These are phyloP conservation scores for Trichoderma virens DNA, from an alignment of 495 filamentous ascomycete genomes.

Conservation along the genomic window DNA sequence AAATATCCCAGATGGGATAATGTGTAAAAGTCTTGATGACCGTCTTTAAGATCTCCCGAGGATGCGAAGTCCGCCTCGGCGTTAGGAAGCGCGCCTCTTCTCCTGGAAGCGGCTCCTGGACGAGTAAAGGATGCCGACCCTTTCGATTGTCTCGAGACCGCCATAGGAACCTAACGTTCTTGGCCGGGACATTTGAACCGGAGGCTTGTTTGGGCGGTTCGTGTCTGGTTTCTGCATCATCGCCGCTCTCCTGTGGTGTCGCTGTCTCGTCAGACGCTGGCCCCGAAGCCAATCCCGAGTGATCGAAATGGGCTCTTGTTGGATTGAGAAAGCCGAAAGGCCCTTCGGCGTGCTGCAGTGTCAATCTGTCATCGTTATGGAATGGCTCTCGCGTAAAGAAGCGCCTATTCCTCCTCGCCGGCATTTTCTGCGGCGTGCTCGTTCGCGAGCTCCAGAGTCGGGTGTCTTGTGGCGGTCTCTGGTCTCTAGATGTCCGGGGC, in stretches of 20 bases:
- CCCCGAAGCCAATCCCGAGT: background rate
- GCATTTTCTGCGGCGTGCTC: background rate
- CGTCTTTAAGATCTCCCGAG: slow-evolving; percentile 33
- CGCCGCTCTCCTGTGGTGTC: slow-evolving; percentile 9
- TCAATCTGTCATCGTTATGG: background rate
- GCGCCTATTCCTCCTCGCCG: background rate
- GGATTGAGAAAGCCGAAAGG: slow-evolving; percentile 22
- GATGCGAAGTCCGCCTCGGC: slow-evolving; percentile 36
- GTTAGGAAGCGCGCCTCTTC: slow-evolving; percentile 8
- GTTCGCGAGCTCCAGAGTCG: background rate
- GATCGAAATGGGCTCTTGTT: slow-evolving; percentile 12
- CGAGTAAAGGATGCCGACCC: slow-evolving; percentile 50
- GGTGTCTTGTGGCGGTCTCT: background rate
- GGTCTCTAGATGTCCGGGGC: background rate
- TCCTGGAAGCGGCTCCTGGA: slow-evolving; percentile 27
- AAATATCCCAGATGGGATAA: slow-evolving; percentile 63
- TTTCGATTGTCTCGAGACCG: slow-evolving; percentile 67
- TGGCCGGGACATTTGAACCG: background rate
- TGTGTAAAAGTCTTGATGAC: slow-evolving; percentile 48
- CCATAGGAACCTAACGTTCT: slow-evolving; percentile 21
- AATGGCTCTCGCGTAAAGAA: slow-evolving; percentile 1
- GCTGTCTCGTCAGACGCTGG: slow-evolving; percentile 10
- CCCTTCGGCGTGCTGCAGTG: slow-evolving; percentile 10
- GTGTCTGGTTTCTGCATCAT: background rate
- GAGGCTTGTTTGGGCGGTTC: background rate